These are phyloP conservation scores for Teunomyces funiuensis DNA, from an alignment of 805 yeast genomes.

Conservation along the genomic window DNA sequence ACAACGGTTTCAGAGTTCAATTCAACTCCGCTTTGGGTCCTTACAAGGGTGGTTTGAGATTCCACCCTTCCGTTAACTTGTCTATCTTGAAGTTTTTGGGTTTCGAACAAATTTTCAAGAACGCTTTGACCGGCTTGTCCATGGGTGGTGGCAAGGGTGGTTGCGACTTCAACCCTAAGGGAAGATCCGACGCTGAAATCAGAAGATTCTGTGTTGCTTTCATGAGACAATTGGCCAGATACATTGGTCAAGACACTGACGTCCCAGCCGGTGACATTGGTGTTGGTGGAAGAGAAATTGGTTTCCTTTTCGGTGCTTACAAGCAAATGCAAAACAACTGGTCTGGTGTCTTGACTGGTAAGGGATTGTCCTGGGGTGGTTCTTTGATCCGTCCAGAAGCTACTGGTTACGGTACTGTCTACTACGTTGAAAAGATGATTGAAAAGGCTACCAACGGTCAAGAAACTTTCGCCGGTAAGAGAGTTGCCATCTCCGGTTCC, in stretches of 20 bases:
- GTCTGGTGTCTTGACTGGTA: conserved; percentile 98
- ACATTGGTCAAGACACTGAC: conserved; percentile 96
- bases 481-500: conserved; percentile 95
- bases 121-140: conserved; percentile 93
- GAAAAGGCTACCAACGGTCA: conserved; percentile 87
- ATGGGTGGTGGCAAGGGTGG: conserved; percentile 99
- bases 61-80: conserved; percentile 95
- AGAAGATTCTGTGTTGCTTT: conserved; percentile 95
- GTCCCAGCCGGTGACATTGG: conserved; percentile 99
- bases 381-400: conserved; percentile 99
- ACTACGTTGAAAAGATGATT: conserved; percentile 97
- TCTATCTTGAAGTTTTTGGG: conserved; percentile 95
- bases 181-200: conserved; percentile 87
- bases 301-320: conserved; percentile 96
- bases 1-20: conserved; percentile 97
- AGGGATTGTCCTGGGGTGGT: conserved; percentile 98
- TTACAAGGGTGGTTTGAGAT: conserved; percentile 97
- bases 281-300: conserved; percentile 95
- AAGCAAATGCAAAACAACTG: conserved; percentile 85
- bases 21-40: conserved; percentile 98
- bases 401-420: conserved; percentile 96
- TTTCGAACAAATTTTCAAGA: conserved; percentile 97
- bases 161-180: conserved; percentile 96
- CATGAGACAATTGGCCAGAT: conserved; percentile 93
- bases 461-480: conserved; percentile 88